These are phyloP conservation scores for Penicillium cinerascens DNA, from an alignment of 495 filamentous ascomycete genomes.

Conservation along the genomic window DNA sequence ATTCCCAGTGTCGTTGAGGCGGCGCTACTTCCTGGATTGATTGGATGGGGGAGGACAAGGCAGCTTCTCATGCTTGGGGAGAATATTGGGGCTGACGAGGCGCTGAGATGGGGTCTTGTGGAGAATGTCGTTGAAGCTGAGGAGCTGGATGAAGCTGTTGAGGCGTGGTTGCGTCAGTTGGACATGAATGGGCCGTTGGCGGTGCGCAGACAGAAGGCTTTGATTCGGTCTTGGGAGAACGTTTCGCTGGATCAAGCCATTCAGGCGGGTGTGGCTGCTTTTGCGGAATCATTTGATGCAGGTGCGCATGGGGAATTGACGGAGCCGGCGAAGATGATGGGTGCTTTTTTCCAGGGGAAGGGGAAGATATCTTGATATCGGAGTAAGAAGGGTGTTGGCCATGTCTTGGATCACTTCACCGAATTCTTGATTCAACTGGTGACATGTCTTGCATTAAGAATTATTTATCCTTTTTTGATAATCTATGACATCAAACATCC, in stretches of 20 bases:
- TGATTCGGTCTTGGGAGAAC: conserved; percentile 24
- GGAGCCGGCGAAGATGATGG: conserved; percentile 20
- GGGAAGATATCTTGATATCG: background rate
- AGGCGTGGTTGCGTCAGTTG: conserved; percentile 18
- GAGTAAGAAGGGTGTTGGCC: too few species aligned
- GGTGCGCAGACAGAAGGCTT: conserved; percentile 22
- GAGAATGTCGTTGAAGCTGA: conserved; percentile 23
- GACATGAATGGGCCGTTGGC: conserved; percentile 24
- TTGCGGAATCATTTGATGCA: conserved; percentile 18
- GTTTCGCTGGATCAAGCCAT: conserved; percentile 17
- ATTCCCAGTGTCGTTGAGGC: conserved; percentile 28
- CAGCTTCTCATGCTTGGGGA: conserved; percentile 23
- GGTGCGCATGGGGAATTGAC: conserved; percentile 6
- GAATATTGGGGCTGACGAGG: conserved; percentile 21
- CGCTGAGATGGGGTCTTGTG: conserved; percentile 21
- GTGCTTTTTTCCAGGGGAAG: conserved; percentile 14
- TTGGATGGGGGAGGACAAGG: conserved; percentile 23
- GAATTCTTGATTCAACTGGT: background rate
- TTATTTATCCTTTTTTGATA: background rate
- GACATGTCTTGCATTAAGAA: background rate
- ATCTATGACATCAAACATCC: background rate
- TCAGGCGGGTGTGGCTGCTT: conserved; percentile 17
- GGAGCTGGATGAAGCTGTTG: conserved; percentile 22
- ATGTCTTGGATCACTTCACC: too few species aligned
- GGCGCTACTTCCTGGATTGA: conserved; percentile 20